Evolutionary conservation across 108 stramenopile species (phyloP).

Genomic region (Nitzschia sp.): DNA sequence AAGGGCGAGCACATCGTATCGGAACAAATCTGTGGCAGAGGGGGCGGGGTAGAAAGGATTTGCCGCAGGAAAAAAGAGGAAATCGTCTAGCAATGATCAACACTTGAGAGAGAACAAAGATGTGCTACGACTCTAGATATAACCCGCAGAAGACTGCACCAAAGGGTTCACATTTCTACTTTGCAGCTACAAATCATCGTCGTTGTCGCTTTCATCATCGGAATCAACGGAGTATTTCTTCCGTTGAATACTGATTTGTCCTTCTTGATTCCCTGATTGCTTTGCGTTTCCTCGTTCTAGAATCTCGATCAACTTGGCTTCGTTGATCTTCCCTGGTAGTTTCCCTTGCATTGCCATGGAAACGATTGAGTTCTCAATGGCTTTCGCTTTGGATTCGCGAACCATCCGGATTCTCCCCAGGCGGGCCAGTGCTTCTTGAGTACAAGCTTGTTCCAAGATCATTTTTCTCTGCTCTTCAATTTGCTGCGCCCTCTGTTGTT

Average conservation of each 20-base stretch:
- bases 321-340: slow-evolving; percentile 77
- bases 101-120: too few relatives aligned
- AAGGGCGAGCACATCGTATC: too few relatives aligned
- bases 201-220: slow-evolving; percentile 86
- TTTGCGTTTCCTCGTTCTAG: slow-evolving; percentile 62
- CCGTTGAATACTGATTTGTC: slow-evolving; percentile 77
- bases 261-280: slow-evolving; percentile 38
- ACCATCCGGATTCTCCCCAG: slow-evolving; percentile 80
- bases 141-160: too few relatives aligned
- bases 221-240: slow-evolving; percentile 90
- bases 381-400: slow-evolving; percentile 39
- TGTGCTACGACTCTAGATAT: too few relatives aligned
- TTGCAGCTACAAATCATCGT: slow-evolving; percentile 43
- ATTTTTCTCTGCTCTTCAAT: slow-evolving; percentile 66
- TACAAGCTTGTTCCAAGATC: slow-evolving; percentile 81
- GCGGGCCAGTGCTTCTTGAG: slow-evolving; percentile 77
- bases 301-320: slow-evolving; percentile 84
- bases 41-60: too few relatives aligned
- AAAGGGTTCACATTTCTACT: too few relatives aligned
- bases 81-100: too few relatives aligned
- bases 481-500: slow-evolving; percentile 27
- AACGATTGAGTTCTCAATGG: slow-evolving; percentile 62
- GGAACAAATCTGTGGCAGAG: too few relatives aligned
- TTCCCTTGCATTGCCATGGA: slow-evolving; percentile 82
- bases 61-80: too few relatives aligned